Conservation (phyloP, 228 moss, liverwort and hornwort species). For the Sphagnum magellanicum region DNA sequence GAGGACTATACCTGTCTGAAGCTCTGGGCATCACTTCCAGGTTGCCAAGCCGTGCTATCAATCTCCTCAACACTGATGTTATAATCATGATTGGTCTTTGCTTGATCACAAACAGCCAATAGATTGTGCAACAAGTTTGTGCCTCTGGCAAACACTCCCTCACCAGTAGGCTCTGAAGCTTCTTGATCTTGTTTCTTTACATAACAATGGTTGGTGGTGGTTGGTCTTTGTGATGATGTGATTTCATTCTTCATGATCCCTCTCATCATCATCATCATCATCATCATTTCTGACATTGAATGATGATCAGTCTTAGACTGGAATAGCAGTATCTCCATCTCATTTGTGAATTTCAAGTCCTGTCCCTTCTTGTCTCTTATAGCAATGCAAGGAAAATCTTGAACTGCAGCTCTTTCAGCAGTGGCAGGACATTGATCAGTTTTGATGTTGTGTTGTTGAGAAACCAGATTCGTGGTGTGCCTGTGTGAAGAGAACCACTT, state of each 20-base stretch:
- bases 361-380: slow-evolving; percentile 34
- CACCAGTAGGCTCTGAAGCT: slow-evolving; percentile 42
- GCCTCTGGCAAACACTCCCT: slow-evolving; percentile 40
- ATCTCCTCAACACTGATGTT: slow-evolving; percentile 14
- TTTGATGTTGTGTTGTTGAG: background rate
- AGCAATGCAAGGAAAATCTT: slow-evolving; percentile 41
- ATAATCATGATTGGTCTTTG: background rate
- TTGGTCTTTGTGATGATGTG: no score
- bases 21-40: slow-evolving; percentile 37
- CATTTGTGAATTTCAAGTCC: slow-evolving; percentile 61
- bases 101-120: no score
- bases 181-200: background rate
- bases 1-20: slow-evolving; percentile 8
- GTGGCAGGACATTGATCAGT: no score
- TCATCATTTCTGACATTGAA: slow-evolving; percentile 11
- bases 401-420: background rate
- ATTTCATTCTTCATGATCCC: slow-evolving; percentile 1
- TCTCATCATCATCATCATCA: slow-evolving; percentile 15
- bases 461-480: slow-evolving; percentile 24
- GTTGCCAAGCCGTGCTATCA: slow-evolving; percentile 55
- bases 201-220: no score
- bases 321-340: slow-evolving; percentile 47
- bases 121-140: slow-evolving; percentile 11
- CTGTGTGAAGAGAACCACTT: slow-evolving; percentile 40
- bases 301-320: slow-evolving; percentile 11